Conservation (phyloP, 2,329 filamentous ascomycete species). For the Pyrenochaeta sp. region DNA sequence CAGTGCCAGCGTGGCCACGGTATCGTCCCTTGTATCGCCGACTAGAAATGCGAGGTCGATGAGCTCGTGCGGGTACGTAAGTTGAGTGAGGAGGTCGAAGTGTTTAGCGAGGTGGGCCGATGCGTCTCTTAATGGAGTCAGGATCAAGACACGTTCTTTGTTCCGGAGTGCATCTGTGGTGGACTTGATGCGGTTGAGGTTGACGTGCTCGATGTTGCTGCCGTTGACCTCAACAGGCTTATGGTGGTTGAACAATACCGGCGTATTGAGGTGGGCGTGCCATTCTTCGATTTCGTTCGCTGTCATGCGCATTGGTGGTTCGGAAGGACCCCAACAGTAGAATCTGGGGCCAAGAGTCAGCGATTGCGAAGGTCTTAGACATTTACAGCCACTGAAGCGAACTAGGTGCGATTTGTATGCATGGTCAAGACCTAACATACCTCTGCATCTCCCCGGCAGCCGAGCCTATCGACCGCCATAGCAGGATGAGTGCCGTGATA, state of each 20-base stretch:
- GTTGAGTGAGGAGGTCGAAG: slow-evolving; percentile 88
- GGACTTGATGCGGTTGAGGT: slow-evolving; percentile 86
- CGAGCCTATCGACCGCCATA: slow-evolving; percentile 87
- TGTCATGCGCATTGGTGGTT: slow-evolving; percentile 95
- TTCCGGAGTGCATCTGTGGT: slow-evolving; percentile 80
- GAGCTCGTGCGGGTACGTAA: slow-evolving; percentile 93
- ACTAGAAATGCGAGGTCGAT: slow-evolving; percentile 97
- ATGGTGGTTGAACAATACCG: slow-evolving; percentile 96
- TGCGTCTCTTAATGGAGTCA: slow-evolving; percentile 93
- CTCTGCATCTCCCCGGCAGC: slow-evolving; percentile 90
- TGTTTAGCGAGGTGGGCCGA: slow-evolving; percentile 83
- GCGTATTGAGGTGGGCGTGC: slow-evolving; percentile 88
- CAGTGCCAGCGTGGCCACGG: slow-evolving; percentile 81
- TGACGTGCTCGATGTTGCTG: slow-evolving; percentile 77
- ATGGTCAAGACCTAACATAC: slow-evolving; percentile 61
- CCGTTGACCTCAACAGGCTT: slow-evolving; percentile 85
- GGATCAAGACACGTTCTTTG: slow-evolving; percentile 86
- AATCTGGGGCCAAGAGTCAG: slow-evolving; percentile 69
- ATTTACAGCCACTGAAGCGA: slow-evolving; percentile 7
- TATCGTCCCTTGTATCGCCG: slow-evolving; percentile 90
- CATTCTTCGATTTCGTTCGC: slow-evolving; percentile 89
- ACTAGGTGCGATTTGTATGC: neutral
- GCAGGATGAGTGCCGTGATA: slow-evolving; percentile 74
- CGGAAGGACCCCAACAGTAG: slow-evolving; percentile 95
- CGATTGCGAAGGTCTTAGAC: neutral